Evolutionary conservation across 305 asterid genomes (phyloP).

Genomic region (Ajuga reptans): DNA sequence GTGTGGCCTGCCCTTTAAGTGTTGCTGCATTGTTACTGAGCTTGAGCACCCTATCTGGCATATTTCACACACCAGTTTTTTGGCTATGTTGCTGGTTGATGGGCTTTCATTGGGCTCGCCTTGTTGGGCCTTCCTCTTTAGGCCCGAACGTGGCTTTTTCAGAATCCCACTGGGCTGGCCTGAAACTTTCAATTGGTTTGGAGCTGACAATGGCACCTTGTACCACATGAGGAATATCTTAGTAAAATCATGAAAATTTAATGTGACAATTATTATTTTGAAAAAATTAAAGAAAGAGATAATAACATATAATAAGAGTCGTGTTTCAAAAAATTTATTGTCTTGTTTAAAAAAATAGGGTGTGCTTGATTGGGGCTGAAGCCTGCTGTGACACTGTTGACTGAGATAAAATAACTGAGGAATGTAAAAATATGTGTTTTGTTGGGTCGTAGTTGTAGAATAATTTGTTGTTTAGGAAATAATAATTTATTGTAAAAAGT

Average conservation of each 20-base stretch:
- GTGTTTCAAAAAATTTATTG: too few relatives aligned
- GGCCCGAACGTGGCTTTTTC: conserved; percentile 11
- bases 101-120: not conserved
- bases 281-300: too few relatives aligned
- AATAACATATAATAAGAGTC: too few relatives aligned
- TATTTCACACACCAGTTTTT: conserved; percentile 25
- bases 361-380: too few relatives aligned
- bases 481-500: too few relatives aligned
- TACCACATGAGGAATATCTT: not conserved
- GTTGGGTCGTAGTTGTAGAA: too few relatives aligned
- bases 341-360: too few relatives aligned
- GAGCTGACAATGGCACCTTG: not conserved
- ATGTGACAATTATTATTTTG: not conserved
- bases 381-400: too few relatives aligned
- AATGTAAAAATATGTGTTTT: too few relatives aligned
- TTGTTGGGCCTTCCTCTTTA: conserved; percentile 21
- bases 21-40: conserved; percentile 24
- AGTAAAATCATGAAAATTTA: not conserved
- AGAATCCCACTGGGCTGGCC: not conserved
- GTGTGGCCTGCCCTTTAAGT: conserved; percentile 41
- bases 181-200: not conserved
- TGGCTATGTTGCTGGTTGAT: not conserved
- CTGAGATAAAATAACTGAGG: too few relatives aligned
- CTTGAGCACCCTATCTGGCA: conserved; percentile 38
- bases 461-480: too few relatives aligned